A percentile compares a stretch with the other conserved stretches of the same genome.
Conservation (phyloP, 768 basidiomycete genomes). For the Pholiota microspora region DNA sequence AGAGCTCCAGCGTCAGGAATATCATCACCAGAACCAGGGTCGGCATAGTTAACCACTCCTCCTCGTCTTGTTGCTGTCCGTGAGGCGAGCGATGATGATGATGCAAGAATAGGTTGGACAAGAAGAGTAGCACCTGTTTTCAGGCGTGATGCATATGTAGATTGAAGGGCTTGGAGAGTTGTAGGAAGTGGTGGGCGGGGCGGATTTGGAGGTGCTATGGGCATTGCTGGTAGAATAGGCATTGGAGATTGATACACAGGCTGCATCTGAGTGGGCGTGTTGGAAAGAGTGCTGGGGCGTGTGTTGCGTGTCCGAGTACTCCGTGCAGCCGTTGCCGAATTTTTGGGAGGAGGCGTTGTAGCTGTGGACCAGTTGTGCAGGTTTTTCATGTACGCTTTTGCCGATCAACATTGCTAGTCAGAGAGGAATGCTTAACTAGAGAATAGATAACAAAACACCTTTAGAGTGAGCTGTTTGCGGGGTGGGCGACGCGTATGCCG, state of each 20-base stretch:
- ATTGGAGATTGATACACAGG: conserved; percentile 32
- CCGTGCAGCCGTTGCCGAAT: conserved; percentile 35
- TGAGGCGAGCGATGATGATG: conserved; percentile 35
- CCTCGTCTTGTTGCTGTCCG: conserved; percentile 58
- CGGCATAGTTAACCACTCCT: conserved; percentile 82
- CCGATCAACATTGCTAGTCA: conserved; percentile 2
- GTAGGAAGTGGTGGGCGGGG: conserved; percentile 59
- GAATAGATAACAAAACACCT: conserved; percentile 22
- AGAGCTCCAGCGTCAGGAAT: conserved; percentile 77
- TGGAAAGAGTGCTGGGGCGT: conserved; percentile 42
- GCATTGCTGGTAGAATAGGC: conserved; percentile 29
- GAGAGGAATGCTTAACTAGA: background rate
- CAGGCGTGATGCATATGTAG: conserved; percentile 87
- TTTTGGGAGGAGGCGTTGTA: conserved; percentile 50
- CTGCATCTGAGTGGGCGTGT: conserved; percentile 25
- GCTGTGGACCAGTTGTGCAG: conserved; percentile 67
- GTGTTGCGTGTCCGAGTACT: conserved; percentile 38
- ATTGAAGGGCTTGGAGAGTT: conserved; percentile 65
- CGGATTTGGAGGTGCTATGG: conserved; percentile 42
- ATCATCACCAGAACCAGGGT: conserved; percentile 82
- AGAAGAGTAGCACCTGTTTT: conserved; percentile 88
- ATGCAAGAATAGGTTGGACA: conserved; percentile 75
- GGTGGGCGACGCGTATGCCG: conserved; percentile 40
- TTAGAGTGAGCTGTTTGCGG: conserved; percentile 35
- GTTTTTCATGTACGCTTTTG: conserved; percentile 56